A percentile compares a stretch with the other conserved stretches of the same genome.
phyloP scores from a whole-genome alignment of 2,329 filamentous ascomycete species.

The Colletotrichum sp. region DNA sequence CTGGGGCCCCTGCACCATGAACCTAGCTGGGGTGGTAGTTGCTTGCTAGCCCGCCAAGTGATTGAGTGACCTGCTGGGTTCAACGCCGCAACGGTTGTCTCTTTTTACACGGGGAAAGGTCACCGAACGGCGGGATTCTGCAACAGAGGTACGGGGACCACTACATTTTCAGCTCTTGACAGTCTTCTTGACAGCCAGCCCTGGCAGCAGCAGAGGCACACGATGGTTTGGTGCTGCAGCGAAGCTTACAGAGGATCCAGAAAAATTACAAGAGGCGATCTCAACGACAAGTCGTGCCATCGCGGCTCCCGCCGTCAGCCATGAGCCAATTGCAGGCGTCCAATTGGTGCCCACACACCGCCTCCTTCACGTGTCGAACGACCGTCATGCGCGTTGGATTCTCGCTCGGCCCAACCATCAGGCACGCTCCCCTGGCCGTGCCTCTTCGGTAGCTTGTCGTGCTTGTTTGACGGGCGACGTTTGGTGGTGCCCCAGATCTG shows the following conservation, averaged over 20 bases:
- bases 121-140: background rate
- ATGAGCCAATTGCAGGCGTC: slow-evolving; percentile 4
- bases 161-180: background rate
- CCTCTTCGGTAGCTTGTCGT: background rate
- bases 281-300: slow-evolving; percentile 18
- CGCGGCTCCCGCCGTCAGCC: slow-evolving; percentile 9
- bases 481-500: background rate
- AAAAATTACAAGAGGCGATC: slow-evolving; percentile 20
- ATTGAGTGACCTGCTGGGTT: background rate
- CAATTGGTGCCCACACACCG: slow-evolving; percentile 19
- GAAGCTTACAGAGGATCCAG: slow-evolving; percentile 1
- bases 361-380: slow-evolving; percentile 21
- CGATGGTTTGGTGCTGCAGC: background rate
- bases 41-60: background rate
- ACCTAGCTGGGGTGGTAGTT: background rate
- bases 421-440: background rate
- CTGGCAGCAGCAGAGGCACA: background rate
- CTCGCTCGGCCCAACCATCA: slow-evolving; percentile 1
- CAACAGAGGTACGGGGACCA: background rate
- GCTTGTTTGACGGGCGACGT: background rate
- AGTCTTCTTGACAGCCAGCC: background rate
- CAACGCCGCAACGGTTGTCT: background rate
- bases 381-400: slow-evolving; percentile 17
- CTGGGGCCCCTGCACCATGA: background rate
- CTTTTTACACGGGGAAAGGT: background rate